Evolutionary conservation across 495 filamentous ascomycete species (phyloP).

Genomic region (Penicillium bovifimosum): DNA sequence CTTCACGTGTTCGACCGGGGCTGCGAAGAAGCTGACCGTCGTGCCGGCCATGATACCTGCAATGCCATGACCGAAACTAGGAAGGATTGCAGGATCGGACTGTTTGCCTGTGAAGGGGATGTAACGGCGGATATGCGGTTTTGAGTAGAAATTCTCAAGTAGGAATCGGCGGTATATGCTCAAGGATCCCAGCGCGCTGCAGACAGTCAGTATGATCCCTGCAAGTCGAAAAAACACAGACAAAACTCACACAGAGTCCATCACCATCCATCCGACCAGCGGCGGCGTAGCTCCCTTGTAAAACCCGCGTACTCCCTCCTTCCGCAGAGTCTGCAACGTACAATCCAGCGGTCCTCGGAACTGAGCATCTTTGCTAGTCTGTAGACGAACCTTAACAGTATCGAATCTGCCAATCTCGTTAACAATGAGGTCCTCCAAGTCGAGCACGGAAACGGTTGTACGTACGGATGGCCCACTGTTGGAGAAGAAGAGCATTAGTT

Average conservation of each 20-base stretch:
- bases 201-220: not conserved
- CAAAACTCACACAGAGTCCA: slow-evolving; percentile 70
- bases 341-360: slow-evolving; percentile 89
- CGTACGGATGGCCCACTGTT: slow-evolving; percentile 63
- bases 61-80: slow-evolving; percentile 73
- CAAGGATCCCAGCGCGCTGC: slow-evolving; percentile 82
- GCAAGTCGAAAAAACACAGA: not conserved
- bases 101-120: slow-evolving; percentile 30
- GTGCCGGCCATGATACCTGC: slow-evolving; percentile 82
- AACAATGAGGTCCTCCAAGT: not conserved
- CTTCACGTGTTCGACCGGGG: slow-evolving; percentile 94
- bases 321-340: slow-evolving; percentile 68
- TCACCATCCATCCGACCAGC: slow-evolving; percentile 94
- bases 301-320: slow-evolving; percentile 71
- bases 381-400: slow-evolving; percentile 91
- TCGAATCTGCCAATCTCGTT: slow-evolving; percentile 57
- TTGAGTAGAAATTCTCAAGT: slow-evolving; percentile 70
- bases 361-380: slow-evolving; percentile 70
- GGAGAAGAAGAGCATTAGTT: slow-evolving; percentile 10
- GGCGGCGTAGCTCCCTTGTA: slow-evolving; percentile 91
- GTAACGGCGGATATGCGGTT: slow-evolving; percentile 38
- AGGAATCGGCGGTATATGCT: slow-evolving; percentile 82
- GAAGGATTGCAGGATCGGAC: slow-evolving; percentile 48
- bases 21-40: slow-evolving; percentile 88
- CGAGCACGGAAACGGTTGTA: slow-evolving; percentile 4